Base-by-base conservation (phyloP, 176 grass and related monocot genomes). In the Saccharum officinarum region DNA sequence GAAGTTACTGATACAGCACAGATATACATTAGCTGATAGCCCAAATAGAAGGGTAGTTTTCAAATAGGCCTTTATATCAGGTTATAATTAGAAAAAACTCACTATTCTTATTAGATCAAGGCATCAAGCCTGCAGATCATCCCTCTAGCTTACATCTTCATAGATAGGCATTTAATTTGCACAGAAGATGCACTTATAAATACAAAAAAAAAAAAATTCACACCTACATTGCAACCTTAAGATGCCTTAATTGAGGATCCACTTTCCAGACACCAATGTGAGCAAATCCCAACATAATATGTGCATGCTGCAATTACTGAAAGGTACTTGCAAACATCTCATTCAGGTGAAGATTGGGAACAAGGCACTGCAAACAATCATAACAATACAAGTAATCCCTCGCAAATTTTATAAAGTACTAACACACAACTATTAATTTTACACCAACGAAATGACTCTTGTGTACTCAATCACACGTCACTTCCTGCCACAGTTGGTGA, bases 171-270 rank as follows among this genome's bases (percentile, higher is more conserved):
- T 50, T 86, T 74, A 80, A 66, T 50, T 80, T 11, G 44, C 73
- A 59, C 14, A 75, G 38, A 44, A 78, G 41, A 71, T 38, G 60
- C 39, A 23, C 23, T 79, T 39, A 65, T 39, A 73, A 46, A 80
- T 81, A n/a, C 55, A 87, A 36, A 10, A 75, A 87, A 87, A 87
- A 65, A 69, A 44, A n/a, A n/a, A n/a, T n/a, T 57, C 59, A 67
- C 47, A 77, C 67, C 33, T 49, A 54, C 17, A 44, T 63, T 13
- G 22, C 39, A 82, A 82, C 42, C 17, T 81, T 67, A 36, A 74
- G 37, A 75, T 70, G 59, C 75, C 52, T 88, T 13, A 87, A 75
- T 63, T 73, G 25, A 20, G n/a, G 38, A 46, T 70, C 66, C 15
- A 50, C 15, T 50, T 31, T 34, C 1, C 47, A 75, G 8, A 75